phyloP scores from a whole-genome alignment of 495 filamentous ascomycete species.

The Daldinia bambusicola region DNA sequence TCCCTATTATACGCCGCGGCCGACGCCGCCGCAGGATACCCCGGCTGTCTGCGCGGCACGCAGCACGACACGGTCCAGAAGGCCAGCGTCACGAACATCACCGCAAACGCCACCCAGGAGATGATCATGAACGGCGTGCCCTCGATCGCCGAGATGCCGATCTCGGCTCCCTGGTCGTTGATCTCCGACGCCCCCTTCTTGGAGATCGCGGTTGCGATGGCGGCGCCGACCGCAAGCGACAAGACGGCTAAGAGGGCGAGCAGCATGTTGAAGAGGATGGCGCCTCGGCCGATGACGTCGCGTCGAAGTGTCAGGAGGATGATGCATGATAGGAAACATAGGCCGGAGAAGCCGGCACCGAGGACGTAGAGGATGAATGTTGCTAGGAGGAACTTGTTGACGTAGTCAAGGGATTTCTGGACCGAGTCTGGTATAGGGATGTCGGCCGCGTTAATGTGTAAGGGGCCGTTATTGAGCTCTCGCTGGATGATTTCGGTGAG shows the following conservation, averaged over 20 bases:
- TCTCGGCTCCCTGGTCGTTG: constrained; percentile 46
- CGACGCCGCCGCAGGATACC: constrained; percentile 52
- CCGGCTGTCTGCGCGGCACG: constrained; percentile 64
- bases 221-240: constrained; percentile 42
- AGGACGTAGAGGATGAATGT: constrained; percentile 74
- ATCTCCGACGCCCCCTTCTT: constrained; percentile 48
- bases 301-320: constrained; percentile 54
- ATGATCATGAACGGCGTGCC: constrained; percentile 56
- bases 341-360: constrained; percentile 65
- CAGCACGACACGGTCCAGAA: constrained; percentile 62
- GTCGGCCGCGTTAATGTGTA: constrained; percentile 61
- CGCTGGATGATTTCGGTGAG: constrained; percentile 64
- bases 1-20: constrained; percentile 9
- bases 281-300: constrained; percentile 40
- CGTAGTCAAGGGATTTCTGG: constrained; percentile 65
- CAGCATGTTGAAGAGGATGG: constrained; percentile 58
- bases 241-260: constrained; percentile 47
- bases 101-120: constrained; percentile 72
- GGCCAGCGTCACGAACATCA: constrained; percentile 66
- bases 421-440: constrained; percentile 72
- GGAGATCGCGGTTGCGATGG: constrained; percentile 48
- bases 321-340: constrained; percentile 63
- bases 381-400: constrained; percentile 60
- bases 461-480: constrained; percentile 60
- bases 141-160: constrained; percentile 48